A percentile compares a stretch with the other conserved stretches of the same genome.
phyloP scores from a whole-genome alignment of 805 yeast species.

The Zygotorulaspora danielsina region DNA sequence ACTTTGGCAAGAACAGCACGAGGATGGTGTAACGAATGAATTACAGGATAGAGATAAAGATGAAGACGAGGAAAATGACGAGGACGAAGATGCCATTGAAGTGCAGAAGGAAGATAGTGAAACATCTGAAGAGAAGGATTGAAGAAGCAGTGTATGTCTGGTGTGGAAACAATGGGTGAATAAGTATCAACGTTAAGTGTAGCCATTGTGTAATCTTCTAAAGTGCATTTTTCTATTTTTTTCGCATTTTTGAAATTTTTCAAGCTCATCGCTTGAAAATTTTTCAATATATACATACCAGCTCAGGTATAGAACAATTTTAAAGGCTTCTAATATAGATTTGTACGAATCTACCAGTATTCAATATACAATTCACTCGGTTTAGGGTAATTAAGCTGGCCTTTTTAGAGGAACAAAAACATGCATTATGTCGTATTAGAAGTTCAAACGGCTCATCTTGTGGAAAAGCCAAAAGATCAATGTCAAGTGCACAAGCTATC shows the following conservation, averaged over 20 bases:
- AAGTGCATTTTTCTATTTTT: background rate
- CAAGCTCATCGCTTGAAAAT: conserved; percentile 2
- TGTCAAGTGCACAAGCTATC: conserved; percentile 64
- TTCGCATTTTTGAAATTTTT: background rate
- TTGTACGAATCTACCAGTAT: background rate
- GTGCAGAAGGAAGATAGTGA: conserved; percentile 9
- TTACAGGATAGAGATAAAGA: conserved; percentile 20
- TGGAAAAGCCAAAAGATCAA: conserved; percentile 49
- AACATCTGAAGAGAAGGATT: conserved; percentile 3
- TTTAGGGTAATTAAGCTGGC: background rate
- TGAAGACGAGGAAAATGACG: conserved; percentile 16
- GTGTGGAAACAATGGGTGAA: no score
- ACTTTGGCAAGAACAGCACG: conserved; percentile 65
- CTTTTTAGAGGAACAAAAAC: conserved; percentile 3
- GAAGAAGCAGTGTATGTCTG: no score
- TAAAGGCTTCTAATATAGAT: background rate
- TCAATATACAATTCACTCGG: background rate
- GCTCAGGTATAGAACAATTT: no score
- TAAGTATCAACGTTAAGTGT: no score
- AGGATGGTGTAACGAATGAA: conserved; percentile 57
- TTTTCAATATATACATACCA: background rate
- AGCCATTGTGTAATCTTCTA: background rate
- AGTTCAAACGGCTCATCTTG: conserved; percentile 19
- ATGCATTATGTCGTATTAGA: conserved; percentile 30
- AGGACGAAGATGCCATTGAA: conserved; percentile 8